phyloP scores from a whole-genome alignment of 768 basidiomycete genomes.

The Suillus spraguei region DNA sequence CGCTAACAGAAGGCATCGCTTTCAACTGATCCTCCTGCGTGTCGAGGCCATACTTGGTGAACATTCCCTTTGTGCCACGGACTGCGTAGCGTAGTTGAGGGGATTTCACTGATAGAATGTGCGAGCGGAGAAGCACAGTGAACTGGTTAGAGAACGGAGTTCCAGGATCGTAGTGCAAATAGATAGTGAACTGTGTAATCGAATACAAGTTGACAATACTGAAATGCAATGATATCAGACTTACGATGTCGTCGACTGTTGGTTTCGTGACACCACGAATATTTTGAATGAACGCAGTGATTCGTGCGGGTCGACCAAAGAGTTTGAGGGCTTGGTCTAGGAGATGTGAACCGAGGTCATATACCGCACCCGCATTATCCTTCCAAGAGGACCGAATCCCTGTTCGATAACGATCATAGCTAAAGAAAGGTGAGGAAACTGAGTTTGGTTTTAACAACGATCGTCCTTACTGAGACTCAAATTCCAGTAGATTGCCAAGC shows the following conservation, averaged over 20 bases:
- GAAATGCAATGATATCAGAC: slow-evolving; percentile 19
- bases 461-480: slow-evolving; percentile 68
- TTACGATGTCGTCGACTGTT: slow-evolving; percentile 67
- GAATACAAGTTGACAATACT: background rate
- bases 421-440: slow-evolving; percentile 26
- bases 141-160: slow-evolving; percentile 51
- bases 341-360: slow-evolving; percentile 80
- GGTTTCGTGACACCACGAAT: slow-evolving; percentile 64
- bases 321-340: slow-evolving; percentile 77
- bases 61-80: slow-evolving; percentile 72
- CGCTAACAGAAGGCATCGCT: slow-evolving; percentile 47
- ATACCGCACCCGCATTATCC: slow-evolving; percentile 69
- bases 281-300: slow-evolving; percentile 75
- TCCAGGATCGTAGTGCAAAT: slow-evolving; percentile 50
- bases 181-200: slow-evolving; percentile 48
- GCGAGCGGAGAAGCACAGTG: slow-evolving; percentile 67
- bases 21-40: slow-evolving; percentile 80
- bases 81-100: slow-evolving; percentile 73
- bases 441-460: background rate
- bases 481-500: slow-evolving; percentile 65
- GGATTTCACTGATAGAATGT: slow-evolving; percentile 66
- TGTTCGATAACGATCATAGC: slow-evolving; percentile 76
- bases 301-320: slow-evolving; percentile 70
- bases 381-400: slow-evolving; percentile 78
- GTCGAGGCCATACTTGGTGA: slow-evolving; percentile 76